A percentile compares a stretch with the other conserved stretches of the same genome.
These are phyloP conservation scores for Canavalia ensiformis DNA, from an alignment of 306 rosid genomes.

Conservation along the genomic window DNA sequence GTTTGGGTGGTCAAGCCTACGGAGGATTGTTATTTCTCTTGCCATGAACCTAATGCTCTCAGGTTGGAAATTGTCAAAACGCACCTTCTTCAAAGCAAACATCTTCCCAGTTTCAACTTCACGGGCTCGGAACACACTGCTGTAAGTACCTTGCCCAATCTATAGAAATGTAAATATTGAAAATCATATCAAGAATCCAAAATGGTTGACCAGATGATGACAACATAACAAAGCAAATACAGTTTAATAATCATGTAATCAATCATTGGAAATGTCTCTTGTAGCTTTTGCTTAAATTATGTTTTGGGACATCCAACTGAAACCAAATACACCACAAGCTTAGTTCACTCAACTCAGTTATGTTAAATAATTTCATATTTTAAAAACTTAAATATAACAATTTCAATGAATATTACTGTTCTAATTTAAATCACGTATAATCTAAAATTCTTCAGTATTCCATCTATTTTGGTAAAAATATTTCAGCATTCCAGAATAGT, in stretches of 20 bases:
- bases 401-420: not conserved
- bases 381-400: not conserved
- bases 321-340: not conserved
- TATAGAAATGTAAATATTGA: conserved; percentile 40
- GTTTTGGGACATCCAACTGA: not conserved
- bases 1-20: conserved; percentile 96
- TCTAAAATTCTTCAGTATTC: not conserved
- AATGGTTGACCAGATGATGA: not conserved
- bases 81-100: conserved; percentile 94
- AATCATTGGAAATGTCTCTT: not conserved
- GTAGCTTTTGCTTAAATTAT: not conserved
- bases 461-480: too few relatives aligned
- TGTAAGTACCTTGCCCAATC: conserved; percentile 99
- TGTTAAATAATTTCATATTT: not conserved
- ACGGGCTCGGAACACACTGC: conserved; percentile 94
- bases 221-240: conserved; percentile 7
- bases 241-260: conserved; percentile 10
- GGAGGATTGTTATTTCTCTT: conserved; percentile 85
- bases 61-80: conserved; percentile 87
- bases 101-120: conserved; percentile 84
- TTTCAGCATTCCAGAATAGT: not conserved
- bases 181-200: not conserved
- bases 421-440: not conserved
- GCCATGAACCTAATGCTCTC: conserved; percentile 99
- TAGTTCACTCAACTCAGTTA: not conserved